These are phyloP conservation scores for Crithidia sp. DNA, from an alignment of 208 protist species.

Conservation along the genomic window DNA sequence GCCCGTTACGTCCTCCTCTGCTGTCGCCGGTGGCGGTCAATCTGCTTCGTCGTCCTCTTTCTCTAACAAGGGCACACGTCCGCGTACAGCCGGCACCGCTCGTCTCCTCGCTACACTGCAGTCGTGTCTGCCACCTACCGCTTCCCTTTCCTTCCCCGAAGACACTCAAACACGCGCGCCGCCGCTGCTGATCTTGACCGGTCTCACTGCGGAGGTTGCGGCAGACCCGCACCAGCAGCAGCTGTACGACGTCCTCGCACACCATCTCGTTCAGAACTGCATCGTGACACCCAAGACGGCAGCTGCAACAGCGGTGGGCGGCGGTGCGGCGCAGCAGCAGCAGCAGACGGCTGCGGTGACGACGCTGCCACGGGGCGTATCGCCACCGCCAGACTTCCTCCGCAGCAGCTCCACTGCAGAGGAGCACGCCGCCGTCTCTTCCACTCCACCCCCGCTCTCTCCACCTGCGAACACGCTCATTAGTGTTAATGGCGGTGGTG, in stretches of 20 bases:
- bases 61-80: neutral
- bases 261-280: conserved; percentile 27
- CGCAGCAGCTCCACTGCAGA: neutral
- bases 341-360: neutral
- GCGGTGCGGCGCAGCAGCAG: neutral
- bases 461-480: neutral
- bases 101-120: conserved; percentile 3
- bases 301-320: neutral
- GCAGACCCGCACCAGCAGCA: conserved; percentile 7
- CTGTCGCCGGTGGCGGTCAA: neutral
- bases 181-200: conserved; percentile 21
- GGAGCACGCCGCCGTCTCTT: neutral
- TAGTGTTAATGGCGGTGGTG: neutral
- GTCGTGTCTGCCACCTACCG: conserved; percentile 12
- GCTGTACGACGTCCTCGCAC: conserved; percentile 26
- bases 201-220: conserved; percentile 4
- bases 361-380: neutral
- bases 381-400: neutral
- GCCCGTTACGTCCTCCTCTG: neutral
- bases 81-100: conserved; percentile 4
- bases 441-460: neutral
- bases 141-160: conserved; percentile 12
- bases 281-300: conserved; percentile 13
- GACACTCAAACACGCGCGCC: conserved; percentile 15
- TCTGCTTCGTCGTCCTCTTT: neutral